Evolutionary conservation across 495 filamentous ascomycete genomes (phyloP), one percentile per base, ranked within the genome.

Genomic region (Baudoinia panamericana): DNA sequence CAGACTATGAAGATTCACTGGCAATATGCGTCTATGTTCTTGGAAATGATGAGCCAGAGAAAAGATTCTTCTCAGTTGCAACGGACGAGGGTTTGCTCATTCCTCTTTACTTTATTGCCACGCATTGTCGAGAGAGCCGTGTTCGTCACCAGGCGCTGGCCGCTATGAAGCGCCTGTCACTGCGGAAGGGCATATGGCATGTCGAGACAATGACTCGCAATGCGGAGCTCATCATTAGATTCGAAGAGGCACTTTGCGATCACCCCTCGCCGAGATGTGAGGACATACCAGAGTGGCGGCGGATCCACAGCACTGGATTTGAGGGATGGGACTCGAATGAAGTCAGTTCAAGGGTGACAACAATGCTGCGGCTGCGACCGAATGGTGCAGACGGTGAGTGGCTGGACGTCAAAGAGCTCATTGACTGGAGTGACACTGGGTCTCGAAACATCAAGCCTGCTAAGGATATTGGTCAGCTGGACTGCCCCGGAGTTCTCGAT

Each of bases 381-480:
- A 46, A 46, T 35, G 43, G 43, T 6, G 34, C 35, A 28, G 43
- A 46, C 30, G 43, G 43, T 3, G 43, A 46, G 21, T 46, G 43
- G 43, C 16, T 30, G 24, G 23, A 34, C 8, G 26, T 42, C 16
- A 6, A n/a, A 3, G 15, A 42, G 21, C 6, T 12, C 10, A 5
- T 42, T 13, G 34, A 37, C 13, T 37, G 34, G 34, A n/a, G 13
- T 4, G n/a, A n/a, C n/a, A n/a, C n/a, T n/a, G n/a, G n/a, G n/a
- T n/a, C n/a, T n/a, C n/a, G n/a, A n/a, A n/a, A n/a, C n/a, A n/a
- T n/a, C n/a, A n/a, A n/a, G n/a, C n/a, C n/a, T n/a, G n/a, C n/a
- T n/a, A n/a, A n/a, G n/a, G n/a, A n/a, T n/a, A n/a, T n/a, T n/a
- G n/a, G n/a, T n/a, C n/a, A n/a, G n/a, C n/a, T n/a, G n/a, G n/a